Evolutionary conservation across 768 basidiomycete species (phyloP).

Genomic region (Tulasnella sp.): DNA sequence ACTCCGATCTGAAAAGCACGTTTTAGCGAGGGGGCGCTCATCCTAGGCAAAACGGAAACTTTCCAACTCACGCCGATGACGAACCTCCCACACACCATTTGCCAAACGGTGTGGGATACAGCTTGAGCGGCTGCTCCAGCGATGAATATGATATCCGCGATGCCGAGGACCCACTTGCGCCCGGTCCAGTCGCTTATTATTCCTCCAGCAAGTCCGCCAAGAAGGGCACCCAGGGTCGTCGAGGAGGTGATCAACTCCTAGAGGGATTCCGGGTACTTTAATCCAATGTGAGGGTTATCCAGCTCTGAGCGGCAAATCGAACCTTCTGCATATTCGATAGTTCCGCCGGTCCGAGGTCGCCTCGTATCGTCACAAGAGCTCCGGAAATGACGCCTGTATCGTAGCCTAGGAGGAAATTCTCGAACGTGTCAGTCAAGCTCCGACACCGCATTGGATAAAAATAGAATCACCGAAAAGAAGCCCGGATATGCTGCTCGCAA

Average conservation of each 20-base stretch:
- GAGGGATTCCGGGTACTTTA: background rate
- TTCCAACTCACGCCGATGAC: constrained; percentile 44
- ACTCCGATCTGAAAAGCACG: constrained; percentile 38
- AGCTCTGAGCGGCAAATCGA: constrained; percentile 2
- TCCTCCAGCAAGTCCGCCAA: constrained; percentile 67
- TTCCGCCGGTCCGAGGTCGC: constrained; percentile 50
- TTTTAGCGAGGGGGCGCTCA: constrained; percentile 4
- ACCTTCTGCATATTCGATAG: constrained; percentile 62
- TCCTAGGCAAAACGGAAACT: background rate
- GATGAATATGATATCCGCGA: constrained; percentile 67
- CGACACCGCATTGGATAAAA: background rate
- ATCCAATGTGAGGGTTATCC: background rate
- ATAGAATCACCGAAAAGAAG: constrained; percentile 58
- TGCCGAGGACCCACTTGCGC: constrained; percentile 52
- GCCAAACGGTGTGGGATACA: constrained; percentile 56
- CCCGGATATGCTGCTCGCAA: constrained; percentile 67
- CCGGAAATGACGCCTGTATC: constrained; percentile 78
- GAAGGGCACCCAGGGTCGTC: constrained; percentile 66
- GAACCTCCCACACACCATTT: constrained; percentile 69
- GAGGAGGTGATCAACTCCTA: constrained; percentile 76
- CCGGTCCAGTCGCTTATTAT: constrained; percentile 65
- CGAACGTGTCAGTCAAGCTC: background rate
- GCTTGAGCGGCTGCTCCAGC: constrained; percentile 66
- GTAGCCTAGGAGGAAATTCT: constrained; percentile 45
- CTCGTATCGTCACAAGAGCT: constrained; percentile 64